These are phyloP conservation scores for Globisporangium polare DNA, from an alignment of 352 stramenopile genomes.

Conservation along the genomic window DNA sequence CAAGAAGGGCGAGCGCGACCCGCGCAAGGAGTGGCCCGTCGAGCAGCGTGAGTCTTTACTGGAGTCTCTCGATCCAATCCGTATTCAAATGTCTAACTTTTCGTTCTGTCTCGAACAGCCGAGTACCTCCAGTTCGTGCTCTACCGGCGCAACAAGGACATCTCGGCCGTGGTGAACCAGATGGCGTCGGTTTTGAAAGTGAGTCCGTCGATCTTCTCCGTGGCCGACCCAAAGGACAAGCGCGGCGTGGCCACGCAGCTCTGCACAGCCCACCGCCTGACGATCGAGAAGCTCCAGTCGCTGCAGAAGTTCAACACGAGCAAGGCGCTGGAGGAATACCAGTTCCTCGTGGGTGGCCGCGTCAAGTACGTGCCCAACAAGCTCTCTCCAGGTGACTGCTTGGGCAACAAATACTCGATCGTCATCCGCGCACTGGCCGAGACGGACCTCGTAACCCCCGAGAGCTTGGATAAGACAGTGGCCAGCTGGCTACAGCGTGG, in stretches of 20 bases:
- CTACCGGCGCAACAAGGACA: constrained; percentile 98
- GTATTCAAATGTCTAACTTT: not conserved
- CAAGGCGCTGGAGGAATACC: constrained; percentile 52
- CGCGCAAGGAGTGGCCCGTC: constrained; percentile 62
- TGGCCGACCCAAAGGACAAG: constrained; percentile 97
- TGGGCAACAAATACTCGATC: constrained; percentile 93
- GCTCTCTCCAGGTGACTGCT: constrained; percentile 84
- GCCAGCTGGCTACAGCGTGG: constrained; percentile 55
- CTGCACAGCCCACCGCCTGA: constrained; percentile 86
- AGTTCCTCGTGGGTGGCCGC: constrained; percentile 90
- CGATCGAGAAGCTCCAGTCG: constrained; percentile 52
- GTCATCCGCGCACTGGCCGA: constrained; percentile 88
- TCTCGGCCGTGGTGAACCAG: constrained; percentile 80
- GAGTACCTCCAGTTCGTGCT: constrained; percentile 95
- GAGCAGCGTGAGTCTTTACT: constrained; percentile 40
- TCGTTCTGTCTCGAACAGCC: constrained; percentile 38
- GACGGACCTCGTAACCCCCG: constrained; percentile 37
- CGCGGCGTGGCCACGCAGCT: constrained; percentile 94
- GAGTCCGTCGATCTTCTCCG: constrained; percentile 79
- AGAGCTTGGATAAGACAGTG: constrained; percentile 32
- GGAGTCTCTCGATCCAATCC: not conserved
- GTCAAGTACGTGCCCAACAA: constrained; percentile 88
- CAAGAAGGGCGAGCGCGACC: constrained; percentile 53
- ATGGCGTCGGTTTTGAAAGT: constrained; percentile 70
- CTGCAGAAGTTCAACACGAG: constrained; percentile 31